Conservation (phyloP, 2,329 filamentous ascomycete species). For the Onygena corvina region DNA sequence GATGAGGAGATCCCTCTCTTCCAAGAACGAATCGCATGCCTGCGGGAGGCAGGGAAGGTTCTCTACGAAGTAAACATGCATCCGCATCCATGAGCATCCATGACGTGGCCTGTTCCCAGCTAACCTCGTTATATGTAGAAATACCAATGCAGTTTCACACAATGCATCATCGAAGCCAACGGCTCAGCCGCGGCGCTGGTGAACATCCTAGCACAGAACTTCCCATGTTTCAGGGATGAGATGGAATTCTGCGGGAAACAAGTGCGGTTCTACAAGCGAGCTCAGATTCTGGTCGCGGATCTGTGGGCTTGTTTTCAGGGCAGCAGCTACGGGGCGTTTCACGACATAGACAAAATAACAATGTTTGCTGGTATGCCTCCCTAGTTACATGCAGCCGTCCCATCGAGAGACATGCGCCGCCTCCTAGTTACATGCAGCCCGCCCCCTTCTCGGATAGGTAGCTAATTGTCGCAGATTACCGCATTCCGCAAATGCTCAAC, state of each 20-base stretch:
- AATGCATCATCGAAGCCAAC: constrained; percentile 61
- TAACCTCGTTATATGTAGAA: constrained; percentile 37
- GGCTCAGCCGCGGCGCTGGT: constrained; percentile 74
- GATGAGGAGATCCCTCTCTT: constrained; percentile 80
- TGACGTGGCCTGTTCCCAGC: constrained; percentile 6
- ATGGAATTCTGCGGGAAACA: constrained; percentile 58
- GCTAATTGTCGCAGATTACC: constrained; percentile 53
- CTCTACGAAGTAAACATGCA: constrained; percentile 53
- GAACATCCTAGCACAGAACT: constrained; percentile 70
- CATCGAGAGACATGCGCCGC: no score
- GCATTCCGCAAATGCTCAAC: constrained; percentile 85
- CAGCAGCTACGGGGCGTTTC: constrained; percentile 63
- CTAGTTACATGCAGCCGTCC: no score
- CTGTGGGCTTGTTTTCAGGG: constrained; percentile 93
- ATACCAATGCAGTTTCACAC: constrained; percentile 61
- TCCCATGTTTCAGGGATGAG: constrained; percentile 77
- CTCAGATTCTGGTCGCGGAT: constrained; percentile 92
- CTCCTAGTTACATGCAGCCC: not conserved
- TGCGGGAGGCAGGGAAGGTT: constrained; percentile 71
- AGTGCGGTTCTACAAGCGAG: constrained; percentile 80
- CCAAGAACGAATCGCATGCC: constrained; percentile 60
- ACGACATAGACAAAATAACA: constrained; percentile 88
- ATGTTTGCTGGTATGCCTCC: constrained; percentile 65
- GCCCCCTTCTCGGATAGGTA: not conserved
- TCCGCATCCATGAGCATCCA: not conserved